phyloP scores from a whole-genome alignment of 345 rosid genomes.

The Passiflora organensis region DNA sequence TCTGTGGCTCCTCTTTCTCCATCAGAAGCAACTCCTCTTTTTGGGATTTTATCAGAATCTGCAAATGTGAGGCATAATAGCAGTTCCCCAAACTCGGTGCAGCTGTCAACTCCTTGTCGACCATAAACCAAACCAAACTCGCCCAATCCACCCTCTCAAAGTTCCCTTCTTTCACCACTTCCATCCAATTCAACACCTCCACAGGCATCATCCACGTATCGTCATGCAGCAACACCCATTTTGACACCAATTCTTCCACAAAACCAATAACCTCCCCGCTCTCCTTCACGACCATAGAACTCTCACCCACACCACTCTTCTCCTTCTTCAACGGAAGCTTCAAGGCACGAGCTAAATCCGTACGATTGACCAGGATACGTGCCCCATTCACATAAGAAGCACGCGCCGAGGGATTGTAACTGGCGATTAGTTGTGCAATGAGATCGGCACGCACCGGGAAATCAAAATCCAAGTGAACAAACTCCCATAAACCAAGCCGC shows the following conservation, averaged over 20 bases:
- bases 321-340: conserved; percentile 51
- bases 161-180: conserved; percentile 45
- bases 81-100: conserved; percentile 46
- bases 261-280: conserved; percentile 46
- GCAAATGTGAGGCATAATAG: conserved; percentile 85
- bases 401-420: conserved; percentile 29
- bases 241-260: conserved; percentile 50
- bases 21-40: conserved; percentile 34
- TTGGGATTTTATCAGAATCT: conserved; percentile 62
- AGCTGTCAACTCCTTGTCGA: conserved; percentile 64
- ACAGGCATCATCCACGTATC: conserved; percentile 77
- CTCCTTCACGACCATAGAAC: conserved; percentile 31
- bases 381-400: conserved; percentile 57
- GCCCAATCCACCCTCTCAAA: conserved; percentile 80
- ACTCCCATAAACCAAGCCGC: conserved; percentile 79
- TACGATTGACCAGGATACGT: conserved; percentile 51
- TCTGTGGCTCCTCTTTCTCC: conserved; percentile 2
- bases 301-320: conserved; percentile 26
- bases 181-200: conserved; percentile 43
- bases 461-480: conserved; percentile 64
- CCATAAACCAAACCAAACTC: conserved; percentile 74
- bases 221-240: conserved; percentile 65
- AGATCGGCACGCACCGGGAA: conserved; percentile 44
- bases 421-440: conserved; percentile 58
- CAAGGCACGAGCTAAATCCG: conserved; percentile 81